phyloP scores from a whole-genome alignment of 2,329 filamentous ascomycete genomes.

The Rosellinia necatrix region DNA sequence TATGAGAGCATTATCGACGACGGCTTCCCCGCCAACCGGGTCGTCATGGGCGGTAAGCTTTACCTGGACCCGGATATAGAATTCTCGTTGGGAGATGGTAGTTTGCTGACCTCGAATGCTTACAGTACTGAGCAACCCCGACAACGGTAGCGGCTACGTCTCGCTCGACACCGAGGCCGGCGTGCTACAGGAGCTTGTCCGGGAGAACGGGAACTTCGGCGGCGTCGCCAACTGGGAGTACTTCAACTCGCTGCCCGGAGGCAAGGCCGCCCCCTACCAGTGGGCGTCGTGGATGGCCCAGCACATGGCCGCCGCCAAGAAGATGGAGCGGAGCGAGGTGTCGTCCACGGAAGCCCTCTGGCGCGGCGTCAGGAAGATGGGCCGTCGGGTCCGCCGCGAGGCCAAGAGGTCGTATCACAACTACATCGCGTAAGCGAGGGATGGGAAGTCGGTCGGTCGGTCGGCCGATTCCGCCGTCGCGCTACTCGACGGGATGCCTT shows the following conservation, averaged over 20 bases:
- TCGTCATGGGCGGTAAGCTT: conserved; percentile 68
- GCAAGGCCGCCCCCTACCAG: conserved; percentile 67
- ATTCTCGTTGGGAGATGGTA: background rate
- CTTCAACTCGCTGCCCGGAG: conserved; percentile 78
- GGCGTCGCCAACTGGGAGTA: conserved; percentile 97
- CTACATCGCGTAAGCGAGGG: conserved; percentile 34
- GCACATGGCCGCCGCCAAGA: conserved; percentile 29
- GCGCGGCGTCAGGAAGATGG: conserved; percentile 33
- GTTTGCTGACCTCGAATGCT: conserved; percentile 8
- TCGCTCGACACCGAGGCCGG: conserved; percentile 51
- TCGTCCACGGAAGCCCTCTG: conserved; percentile 34
- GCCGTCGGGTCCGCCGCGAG: conserved; percentile 33
- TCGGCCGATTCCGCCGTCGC: too few relatives aligned
- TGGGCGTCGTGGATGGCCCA: conserved; percentile 63
- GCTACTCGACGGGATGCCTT: background rate
- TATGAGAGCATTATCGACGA: conserved; percentile 58
- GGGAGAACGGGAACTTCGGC: conserved; percentile 70
- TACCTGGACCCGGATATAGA: background rate
- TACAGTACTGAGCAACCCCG: conserved; percentile 72
- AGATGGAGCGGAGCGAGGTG: conserved; percentile 31
- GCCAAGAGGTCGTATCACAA: conserved; percentile 36
- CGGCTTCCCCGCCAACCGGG: conserved; percentile 73
- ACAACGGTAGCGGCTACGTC: conserved; percentile 67
- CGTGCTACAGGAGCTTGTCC: conserved; percentile 49
- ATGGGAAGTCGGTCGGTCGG: background rate